Base-by-base conservation (phyloP, 2,329 filamentous ascomycete genomes). In the Knoxdaviesia proteae region DNA sequence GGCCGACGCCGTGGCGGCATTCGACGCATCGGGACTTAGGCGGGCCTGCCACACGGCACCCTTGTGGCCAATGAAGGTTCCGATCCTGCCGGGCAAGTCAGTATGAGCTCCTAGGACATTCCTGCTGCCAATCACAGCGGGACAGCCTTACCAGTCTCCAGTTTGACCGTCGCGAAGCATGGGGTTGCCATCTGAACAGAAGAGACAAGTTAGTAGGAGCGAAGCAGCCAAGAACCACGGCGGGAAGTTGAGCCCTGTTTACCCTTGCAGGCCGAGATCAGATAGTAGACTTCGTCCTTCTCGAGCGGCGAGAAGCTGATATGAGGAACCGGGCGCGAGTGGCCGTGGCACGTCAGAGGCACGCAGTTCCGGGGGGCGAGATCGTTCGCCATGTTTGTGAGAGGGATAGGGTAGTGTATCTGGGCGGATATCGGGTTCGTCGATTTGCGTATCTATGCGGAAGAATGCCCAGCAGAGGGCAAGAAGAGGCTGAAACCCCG, bases 81-180 rank as follows among this genome's bases (percentile, higher is more conserved):
- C 90, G 52, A 96, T 96, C 83, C 84, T 92, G 57, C 78, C 39
- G 34, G 33, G 38, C 32, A 40, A 73, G 41, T 49, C 42, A 51
- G 46, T 40, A 33, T 40, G 9, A 30, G 39, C 35, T 20, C 35
- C 9, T 30, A 32, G 5, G 36, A 33, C 9, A 30, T n/a, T 32
- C 32, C n/a, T 9, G 20, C 34, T 10, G 33, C 34, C 30, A 31
- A 36, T 8, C 3, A 10, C 39, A 30, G 6, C 8, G 40, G 29
- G 6, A 29, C 29, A 44, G 40, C 50, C 67, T 46, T 65, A 82
- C 82, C 87, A 94, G 60, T 94, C 87, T 46, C 90, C 90, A 40
- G 88, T 98, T 47, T 92, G 73, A 48, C 90, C 90, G 63, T 96
- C 84, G 50, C 90, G 83, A 52, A 98, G 80, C 87, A 96, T 96